Base-by-base conservation (phyloP, 208 protist species). In the Phytomonas sp. region DNA sequence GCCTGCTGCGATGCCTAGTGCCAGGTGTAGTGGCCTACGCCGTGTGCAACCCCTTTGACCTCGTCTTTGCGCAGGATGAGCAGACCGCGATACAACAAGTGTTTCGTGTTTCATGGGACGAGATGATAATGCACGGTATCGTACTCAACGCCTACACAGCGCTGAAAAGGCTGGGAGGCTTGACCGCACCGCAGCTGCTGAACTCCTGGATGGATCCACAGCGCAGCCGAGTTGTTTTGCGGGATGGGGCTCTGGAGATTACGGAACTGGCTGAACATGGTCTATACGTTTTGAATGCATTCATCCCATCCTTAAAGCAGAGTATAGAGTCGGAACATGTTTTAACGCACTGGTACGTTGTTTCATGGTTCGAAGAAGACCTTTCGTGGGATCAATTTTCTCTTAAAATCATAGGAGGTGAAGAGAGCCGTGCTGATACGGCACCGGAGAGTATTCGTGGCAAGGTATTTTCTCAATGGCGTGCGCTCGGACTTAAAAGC, bases 241-340 rank as follows among this genome's bases (percentile, higher is more conserved):
- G 61, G 33, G 61, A 70, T 14, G 71, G 71, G 60, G 70, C 74
- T 29, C 40, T 81, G 19, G 68, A 81, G 62, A 11, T 81, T 60
- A 68, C 59, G 16, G 70, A 81, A 49, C 61, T 81, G 36, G 63
- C 70, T 32, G 77, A 71, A 33, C 75, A 77, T 45, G 77, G 73
- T 8, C 70, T 81, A 23, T 76, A 63, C 29, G 77, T 81, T 42
- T 65, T 81, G 29, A 81, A 81, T 70, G 77, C 72, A 45, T 70
- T 75, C 62, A 64, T 77, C 23, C 68, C 72, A 19, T 12, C 61
- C 33, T 65, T 65, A n/a, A 37, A 65, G 61, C 33, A 65, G 19
- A 60, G 61, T 45, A 19, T 49, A 19, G 61, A 65, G 16, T 37
- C 61, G 36, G 33, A 12, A 26, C 61, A 65, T 56, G 61, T 45